Conservation (phyloP, 2,329 filamentous ascomycete genomes). For the Fusarium sacchari region DNA sequence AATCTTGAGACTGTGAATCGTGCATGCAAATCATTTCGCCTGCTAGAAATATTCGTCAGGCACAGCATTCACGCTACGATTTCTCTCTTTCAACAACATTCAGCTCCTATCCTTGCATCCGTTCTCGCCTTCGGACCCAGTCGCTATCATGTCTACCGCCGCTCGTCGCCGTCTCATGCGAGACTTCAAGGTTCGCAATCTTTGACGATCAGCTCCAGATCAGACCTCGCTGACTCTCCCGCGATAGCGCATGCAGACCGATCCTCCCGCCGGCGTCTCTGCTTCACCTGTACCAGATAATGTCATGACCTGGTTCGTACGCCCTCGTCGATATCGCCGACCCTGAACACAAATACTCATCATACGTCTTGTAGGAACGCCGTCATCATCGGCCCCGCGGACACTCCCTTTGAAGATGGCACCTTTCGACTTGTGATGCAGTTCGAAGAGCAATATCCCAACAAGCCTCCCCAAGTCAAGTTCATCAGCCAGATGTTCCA, state of each 20-base stretch:
- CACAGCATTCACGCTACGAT: not conserved
- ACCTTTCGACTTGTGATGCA: constrained; percentile 99
- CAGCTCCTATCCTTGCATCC: not conserved
- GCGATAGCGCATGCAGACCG: constrained; percentile 94
- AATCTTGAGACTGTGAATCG: constrained; percentile 18
- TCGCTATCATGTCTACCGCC: constrained; percentile 77
- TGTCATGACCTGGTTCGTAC: constrained; percentile 89
- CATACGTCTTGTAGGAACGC: constrained; percentile 77
- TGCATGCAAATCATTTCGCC: constrained; percentile 10
- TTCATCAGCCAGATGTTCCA: constrained; percentile 99
- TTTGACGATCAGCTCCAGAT: not conserved
- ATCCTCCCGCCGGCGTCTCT: constrained; percentile 95
- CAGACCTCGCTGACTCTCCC: constrained; percentile 16
- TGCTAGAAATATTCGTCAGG: not conserved
- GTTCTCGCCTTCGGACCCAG: constrained; percentile 8
- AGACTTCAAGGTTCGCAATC: constrained; percentile 89
- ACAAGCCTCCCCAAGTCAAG: constrained; percentile 97
- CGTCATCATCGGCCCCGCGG: constrained; percentile 95
- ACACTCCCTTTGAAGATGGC: constrained; percentile 97
- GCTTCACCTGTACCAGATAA: constrained; percentile 96
- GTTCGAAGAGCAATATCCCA: constrained; percentile 98
- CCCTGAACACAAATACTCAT: constrained; percentile 36
- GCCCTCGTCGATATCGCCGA: constrained; percentile 9
- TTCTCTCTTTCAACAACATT: not conserved
- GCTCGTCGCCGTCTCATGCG: constrained; percentile 97